A percentile compares a stretch with the other conserved stretches of the same genome.
These are phyloP conservation scores for Chlamydomonas eustigma DNA, from an alignment of 139 green algal genomes.

Conservation along the genomic window DNA sequence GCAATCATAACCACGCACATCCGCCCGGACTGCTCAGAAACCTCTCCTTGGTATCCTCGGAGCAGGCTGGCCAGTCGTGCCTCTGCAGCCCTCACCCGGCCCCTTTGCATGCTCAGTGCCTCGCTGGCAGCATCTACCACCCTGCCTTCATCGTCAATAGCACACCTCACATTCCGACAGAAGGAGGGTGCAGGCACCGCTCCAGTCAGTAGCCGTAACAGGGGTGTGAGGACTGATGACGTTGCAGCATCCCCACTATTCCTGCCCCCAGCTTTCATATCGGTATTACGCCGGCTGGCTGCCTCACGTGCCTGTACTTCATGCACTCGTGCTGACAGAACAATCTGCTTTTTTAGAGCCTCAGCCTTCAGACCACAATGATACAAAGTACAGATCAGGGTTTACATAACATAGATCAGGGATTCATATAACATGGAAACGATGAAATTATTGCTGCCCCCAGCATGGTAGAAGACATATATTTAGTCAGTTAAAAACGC, in stretches of 20 bases:
- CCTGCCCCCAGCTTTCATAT: too few species aligned
- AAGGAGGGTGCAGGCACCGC: neutral
- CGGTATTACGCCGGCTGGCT: too few species aligned
- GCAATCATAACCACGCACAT: conserved; percentile 64
- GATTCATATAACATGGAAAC: too few species aligned
- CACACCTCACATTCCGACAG: neutral
- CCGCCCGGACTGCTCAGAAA: conserved; percentile 55
- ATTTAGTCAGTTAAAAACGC: too few species aligned
- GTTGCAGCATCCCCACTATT: too few species aligned
- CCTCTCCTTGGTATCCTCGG: conserved; percentile 57
- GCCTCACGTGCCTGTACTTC: too few species aligned
- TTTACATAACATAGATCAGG: too few species aligned
- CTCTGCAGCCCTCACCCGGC: conserved; percentile 39
- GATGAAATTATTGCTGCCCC: too few species aligned
- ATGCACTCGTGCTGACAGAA: neutral
- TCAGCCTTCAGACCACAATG: too few species aligned
- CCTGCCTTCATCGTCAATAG: conserved; percentile 30
- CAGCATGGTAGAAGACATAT: too few species aligned
- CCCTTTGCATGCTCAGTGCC: conserved; percentile 33
- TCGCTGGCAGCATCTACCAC: conserved; percentile 62
- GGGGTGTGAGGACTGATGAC: neutral
- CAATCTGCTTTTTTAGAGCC: neutral
- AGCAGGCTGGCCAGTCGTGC: conserved; percentile 54
- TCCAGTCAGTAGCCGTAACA: conserved; percentile 9
- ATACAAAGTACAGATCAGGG: too few species aligned